Base-by-base conservation (phyloP, 805 yeast genomes). In the Metschnikowia anglica region DNA sequence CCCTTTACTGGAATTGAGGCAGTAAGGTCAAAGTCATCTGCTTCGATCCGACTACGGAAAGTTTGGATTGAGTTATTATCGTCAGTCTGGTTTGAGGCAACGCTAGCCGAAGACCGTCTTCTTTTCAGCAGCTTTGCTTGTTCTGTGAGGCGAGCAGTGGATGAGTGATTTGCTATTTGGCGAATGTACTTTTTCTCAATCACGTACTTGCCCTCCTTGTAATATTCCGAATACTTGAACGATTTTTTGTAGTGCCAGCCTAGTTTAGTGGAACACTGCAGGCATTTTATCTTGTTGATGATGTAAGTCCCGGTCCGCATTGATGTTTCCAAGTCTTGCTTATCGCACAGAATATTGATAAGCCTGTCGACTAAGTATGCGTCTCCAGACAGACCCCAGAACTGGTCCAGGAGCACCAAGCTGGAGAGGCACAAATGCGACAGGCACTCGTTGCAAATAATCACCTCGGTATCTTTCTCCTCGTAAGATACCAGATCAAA, bases 131-230 rank as follows among this genome's bases (percentile, higher is more conserved):
- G 52, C 35, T 55, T 55, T 3, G 70, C 73, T 37, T 64, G 61
- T 37, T 64, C 66, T 15, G 60, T 48, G 34, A 70, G 57, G 11
- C 46, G 46, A n/a, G 63, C 57, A 12, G 66, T 64, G 13, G 68
- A 55, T 16, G 63, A 56, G 47, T 65, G 62, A 47, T 68, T 69
- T 35, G 66, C 56, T 24, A 69, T 63, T 39, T 61, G 56, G 39
- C 59, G 57, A 13, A 70, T 59, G 52, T 45, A 70, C 33, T 59
- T 57, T 28, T 60, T 56, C 53, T 70, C 76, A 51, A 70, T 68
- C 35, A 70, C 76, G 50, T 56, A 70, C 53, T 70, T 70, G 33
- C 74, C 73, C 53, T 70, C 76, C 46, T 70, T 70, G 49, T 70
- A 70, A 16, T 58, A 51, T 47, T 70, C 73, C 30, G 60, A 51